Evolutionary conservation across 306 rosid genomes (phyloP), one percentile per base, ranked within the genome.

Genomic region (Astragalus glycyphyllos): DNA sequence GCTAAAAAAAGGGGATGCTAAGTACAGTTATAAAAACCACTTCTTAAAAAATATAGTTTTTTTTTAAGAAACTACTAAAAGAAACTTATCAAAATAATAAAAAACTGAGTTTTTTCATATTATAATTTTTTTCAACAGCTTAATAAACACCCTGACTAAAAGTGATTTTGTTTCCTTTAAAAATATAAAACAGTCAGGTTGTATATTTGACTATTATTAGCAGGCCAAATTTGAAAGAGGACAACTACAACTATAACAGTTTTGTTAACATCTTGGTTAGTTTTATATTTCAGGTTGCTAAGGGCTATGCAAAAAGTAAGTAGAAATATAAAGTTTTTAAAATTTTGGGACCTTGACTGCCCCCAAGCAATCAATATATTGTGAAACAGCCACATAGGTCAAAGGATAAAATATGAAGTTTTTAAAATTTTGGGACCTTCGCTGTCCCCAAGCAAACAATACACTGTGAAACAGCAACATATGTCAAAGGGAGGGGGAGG

Each of bases 341-440:
- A 20, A 8, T 5, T 60, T 66, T 58, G 45, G 37, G 45, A 11
- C 48, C 44, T 20, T 48, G 0, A 12, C 23, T 34, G 20, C 45
- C 61, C 59, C 50, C 53, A n/a, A 66, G 71, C 42, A 49, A 69
- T 29, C 56, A 41, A 41, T 45, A 59, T 41, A 55, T 2, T 15
- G 65, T 29, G 32, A 45, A 51, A 68, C 57, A 60, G 56, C 49
- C 44, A 69, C 65, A 61, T 3, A 61, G n/a, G n/a, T n/a, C 77
- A 38, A 16, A 62, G 23, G 45, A 71, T 47, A 53, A 47, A 47
- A 65, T 11, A 73, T 29, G 16, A 58, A 49, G 46, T 31, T 51
- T 13, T 49, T 34, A 2, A 58, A 20, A 8, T 5, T 60, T 66
- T 58, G 45, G 37, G 45, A 11, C 48, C 44, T 20, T 48, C 0